Conservation (phyloP, 352 stramenopile species). For the Phytopythium litorale region DNA sequence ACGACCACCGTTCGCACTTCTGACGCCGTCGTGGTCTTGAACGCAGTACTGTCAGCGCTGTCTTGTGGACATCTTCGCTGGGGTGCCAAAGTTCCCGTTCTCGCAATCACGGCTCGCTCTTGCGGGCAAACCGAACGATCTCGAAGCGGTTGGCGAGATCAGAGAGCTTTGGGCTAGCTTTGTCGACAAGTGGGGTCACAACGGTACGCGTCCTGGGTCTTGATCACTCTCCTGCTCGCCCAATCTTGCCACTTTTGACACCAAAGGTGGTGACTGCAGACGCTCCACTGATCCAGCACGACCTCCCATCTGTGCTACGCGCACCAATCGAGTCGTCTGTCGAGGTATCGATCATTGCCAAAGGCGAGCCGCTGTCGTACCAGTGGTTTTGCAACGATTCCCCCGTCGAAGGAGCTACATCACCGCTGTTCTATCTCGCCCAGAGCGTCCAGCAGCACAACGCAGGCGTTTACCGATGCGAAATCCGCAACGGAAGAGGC, state of each 20-base stretch:
- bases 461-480: constrained; percentile 51
- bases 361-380: constrained; percentile 64
- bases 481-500: constrained; percentile 56
- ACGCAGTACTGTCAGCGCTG: constrained; percentile 43
- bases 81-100: constrained; percentile 62
- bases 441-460: constrained; percentile 54
- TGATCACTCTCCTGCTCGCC: not conserved
- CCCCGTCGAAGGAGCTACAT: constrained; percentile 32
- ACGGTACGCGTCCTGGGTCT: constrained; percentile 17
- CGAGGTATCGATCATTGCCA: constrained; percentile 38
- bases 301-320: constrained; percentile 30
- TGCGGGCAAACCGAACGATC: constrained; percentile 1
- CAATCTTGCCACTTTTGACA: not conserved
- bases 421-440: constrained; percentile 45
- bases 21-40: not conserved
- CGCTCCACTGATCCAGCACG: constrained; percentile 36
- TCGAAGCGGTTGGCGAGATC: constrained; percentile 18
- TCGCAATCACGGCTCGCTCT: constrained; percentile 27
- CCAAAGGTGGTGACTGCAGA: not conserved
- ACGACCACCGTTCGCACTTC: not conserved
- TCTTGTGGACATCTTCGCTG: constrained; percentile 48
- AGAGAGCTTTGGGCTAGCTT: constrained; percentile 41
- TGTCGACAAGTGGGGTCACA: constrained; percentile 63
- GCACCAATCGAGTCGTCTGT: constrained; percentile 50
- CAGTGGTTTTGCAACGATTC: constrained; percentile 50